phyloP scores from a whole-genome alignment of 345 rosid genomes.

The Corchorus capsularis region DNA sequence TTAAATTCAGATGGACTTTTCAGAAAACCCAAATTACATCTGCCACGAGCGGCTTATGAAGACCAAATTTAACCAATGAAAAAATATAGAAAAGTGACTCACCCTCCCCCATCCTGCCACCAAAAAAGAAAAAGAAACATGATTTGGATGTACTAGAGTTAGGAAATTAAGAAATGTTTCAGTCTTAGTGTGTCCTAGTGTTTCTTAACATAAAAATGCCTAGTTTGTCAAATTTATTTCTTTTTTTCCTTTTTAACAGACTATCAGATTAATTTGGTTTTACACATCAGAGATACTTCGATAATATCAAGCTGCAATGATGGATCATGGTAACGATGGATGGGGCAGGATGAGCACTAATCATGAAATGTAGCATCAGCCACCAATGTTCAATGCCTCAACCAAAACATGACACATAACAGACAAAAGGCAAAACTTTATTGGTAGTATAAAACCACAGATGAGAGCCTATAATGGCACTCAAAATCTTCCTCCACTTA shows the following conservation, averaged over 20 bases:
- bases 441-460: not conserved
- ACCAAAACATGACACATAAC: not conserved
- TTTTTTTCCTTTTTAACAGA: not conserved
- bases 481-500: constrained; percentile 38
- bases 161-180: not conserved
- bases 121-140: not conserved
- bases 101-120: not conserved
- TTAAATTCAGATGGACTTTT: not conserved
- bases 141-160: not conserved
- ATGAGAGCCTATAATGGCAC: not conserved
- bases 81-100: not conserved
- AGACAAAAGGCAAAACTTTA: not conserved
- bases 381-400: no score
- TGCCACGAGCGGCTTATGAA: not conserved
- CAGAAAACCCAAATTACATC: not conserved
- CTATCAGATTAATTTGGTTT: not conserved
- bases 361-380: not conserved
- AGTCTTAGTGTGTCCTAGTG: not conserved
- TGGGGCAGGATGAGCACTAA: not conserved
- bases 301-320: not conserved
- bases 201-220: not conserved
- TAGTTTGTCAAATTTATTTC: not conserved
- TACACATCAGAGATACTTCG: not conserved
- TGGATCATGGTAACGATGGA: not conserved
- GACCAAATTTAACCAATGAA: not conserved